phyloP scores from a whole-genome alignment of 164 flowering plant genomes.

The Kingdonia uniflora region DNA sequence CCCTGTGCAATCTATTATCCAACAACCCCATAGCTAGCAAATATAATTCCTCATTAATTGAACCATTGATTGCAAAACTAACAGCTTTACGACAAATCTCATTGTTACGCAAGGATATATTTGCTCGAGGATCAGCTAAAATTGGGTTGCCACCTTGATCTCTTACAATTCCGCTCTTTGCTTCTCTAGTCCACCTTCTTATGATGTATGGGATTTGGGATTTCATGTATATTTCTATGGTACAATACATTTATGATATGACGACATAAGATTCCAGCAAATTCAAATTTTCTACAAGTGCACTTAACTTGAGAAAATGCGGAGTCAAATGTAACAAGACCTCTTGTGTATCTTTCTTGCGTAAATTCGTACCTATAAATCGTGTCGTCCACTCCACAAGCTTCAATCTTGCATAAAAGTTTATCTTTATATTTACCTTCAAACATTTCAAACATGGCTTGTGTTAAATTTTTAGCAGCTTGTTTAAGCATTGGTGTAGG shows the following conservation, averaged over 20 bases:
- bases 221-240: conserved; percentile 6
- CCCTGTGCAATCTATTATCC: no score
- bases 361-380: no score
- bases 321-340: no score
- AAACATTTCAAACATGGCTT: neutral
- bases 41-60: no score
- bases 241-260: conserved; percentile 13
- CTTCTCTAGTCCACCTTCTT: conserved; percentile 14
- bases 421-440: neutral
- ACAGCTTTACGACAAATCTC: no score
- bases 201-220: conserved; percentile 7
- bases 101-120: conserved; percentile 3
- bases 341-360: no score
- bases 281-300: conserved; percentile 16
- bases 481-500: neutral
- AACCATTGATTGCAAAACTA: no score
- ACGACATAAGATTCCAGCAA: conserved; percentile 11
- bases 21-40: no score
- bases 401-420: neutral
- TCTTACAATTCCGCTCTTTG: conserved; percentile 1
- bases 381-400: no score
- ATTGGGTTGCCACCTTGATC: conserved; percentile 3
- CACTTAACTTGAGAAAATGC: neutral
- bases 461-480: neutral
- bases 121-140: neutral